Conservation (phyloP, 495 filamentous ascomycete genomes). For the Tuber borchii region DNA sequence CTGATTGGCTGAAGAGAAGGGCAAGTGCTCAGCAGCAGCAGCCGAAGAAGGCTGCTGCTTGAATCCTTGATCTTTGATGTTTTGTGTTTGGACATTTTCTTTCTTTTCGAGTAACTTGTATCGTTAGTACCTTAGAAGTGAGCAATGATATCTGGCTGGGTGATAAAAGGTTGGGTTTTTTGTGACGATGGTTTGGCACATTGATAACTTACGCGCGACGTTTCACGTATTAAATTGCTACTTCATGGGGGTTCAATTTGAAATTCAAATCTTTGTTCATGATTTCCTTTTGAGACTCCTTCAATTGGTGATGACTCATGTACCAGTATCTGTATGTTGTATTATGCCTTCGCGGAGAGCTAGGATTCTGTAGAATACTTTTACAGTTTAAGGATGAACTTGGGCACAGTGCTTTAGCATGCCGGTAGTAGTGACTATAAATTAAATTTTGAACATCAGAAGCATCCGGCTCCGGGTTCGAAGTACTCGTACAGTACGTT, state of each 20-base stretch:
- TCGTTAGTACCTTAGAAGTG: background rate
- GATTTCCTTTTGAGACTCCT: background rate
- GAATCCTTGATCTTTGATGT: background rate
- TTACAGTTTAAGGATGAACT: background rate
- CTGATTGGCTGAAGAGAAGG: slow-evolving; percentile 65
- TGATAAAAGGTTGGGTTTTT: background rate
- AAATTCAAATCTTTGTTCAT: background rate
- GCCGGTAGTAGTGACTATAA: too few species aligned
- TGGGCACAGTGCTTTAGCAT: background rate
- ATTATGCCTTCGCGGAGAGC: background rate
- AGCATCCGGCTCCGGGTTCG: too few species aligned
- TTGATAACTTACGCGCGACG: background rate
- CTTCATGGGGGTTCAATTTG: background rate
- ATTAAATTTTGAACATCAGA: too few species aligned
- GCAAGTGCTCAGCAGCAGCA: slow-evolving; percentile 35
- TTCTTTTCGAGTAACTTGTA: background rate
- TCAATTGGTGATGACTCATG: background rate
- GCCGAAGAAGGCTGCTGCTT: slow-evolving; percentile 10
- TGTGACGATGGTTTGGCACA: background rate
- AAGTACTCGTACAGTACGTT: too few species aligned
- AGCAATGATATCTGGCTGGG: background rate
- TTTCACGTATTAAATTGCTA: background rate
- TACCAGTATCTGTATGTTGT: background rate
- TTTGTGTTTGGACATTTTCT: background rate
- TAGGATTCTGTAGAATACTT: background rate